Evolutionary conservation across 805 yeast species (phyloP).

Genomic region (Starmerella roubikii): DNA sequence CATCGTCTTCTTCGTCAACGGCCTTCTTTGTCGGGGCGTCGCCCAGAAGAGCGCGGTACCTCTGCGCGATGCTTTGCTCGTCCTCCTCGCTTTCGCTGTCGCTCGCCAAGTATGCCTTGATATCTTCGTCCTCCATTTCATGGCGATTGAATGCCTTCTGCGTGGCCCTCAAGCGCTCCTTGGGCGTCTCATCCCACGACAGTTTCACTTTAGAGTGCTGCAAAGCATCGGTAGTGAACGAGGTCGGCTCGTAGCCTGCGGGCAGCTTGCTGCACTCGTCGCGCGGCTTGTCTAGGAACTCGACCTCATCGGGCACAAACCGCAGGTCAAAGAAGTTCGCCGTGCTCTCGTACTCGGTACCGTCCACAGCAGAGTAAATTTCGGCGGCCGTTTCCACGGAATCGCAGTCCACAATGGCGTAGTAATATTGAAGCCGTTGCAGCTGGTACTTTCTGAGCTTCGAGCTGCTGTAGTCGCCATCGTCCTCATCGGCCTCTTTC

Average conservation of each 20-base stretch:
- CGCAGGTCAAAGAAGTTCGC: constrained; percentile 88
- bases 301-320: constrained; percentile 87
- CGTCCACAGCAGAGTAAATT: constrained; percentile 81
- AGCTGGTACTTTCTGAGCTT: constrained; percentile 80
- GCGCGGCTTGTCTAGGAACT: constrained; percentile 61
- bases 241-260: constrained; percentile 59
- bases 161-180: constrained; percentile 64
- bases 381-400: constrained; percentile 51
- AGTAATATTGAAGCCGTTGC: constrained; percentile 82
- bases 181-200: constrained; percentile 98
- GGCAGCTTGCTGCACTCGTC: constrained; percentile 67
- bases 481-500: constrained; percentile 41
- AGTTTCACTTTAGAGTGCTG: constrained; percentile 92
- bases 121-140: constrained; percentile 47
- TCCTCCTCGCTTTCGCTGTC: constrained; percentile 25
- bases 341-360: constrained; percentile 89
- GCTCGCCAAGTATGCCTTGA: constrained; percentile 48
- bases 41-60: constrained; percentile 18
- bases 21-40: constrained; percentile 11
- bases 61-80: constrained; percentile 15
- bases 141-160: constrained; percentile 69
- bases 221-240: constrained; percentile 84
- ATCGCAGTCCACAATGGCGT: constrained; percentile 82
- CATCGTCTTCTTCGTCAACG: constrained; percentile 48
- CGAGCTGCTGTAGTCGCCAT: constrained; percentile 73